These are phyloP conservation scores for Hanseniaspora thailandica DNA, from an alignment of 805 yeast species.

Conservation along the genomic window DNA sequence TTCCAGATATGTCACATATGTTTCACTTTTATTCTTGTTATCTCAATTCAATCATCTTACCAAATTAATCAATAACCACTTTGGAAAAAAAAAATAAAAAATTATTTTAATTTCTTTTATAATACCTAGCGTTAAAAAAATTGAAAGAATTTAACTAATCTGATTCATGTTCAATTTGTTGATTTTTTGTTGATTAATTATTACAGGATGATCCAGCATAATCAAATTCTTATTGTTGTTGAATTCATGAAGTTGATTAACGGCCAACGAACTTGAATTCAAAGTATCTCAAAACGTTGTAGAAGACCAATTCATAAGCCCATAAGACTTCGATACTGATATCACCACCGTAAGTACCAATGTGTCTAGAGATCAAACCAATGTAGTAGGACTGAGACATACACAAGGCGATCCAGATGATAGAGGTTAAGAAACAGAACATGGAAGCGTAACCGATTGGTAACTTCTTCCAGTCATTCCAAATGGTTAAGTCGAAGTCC, in stretches of 20 bases:
- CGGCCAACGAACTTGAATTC: constrained; percentile 56
- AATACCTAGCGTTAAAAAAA: background rate
- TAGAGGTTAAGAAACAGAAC: constrained; percentile 70
- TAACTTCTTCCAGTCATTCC: constrained; percentile 43
- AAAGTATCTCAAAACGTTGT: constrained; percentile 47
- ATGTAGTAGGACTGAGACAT: constrained; percentile 77
- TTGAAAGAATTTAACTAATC: background rate
- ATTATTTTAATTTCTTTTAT: background rate
- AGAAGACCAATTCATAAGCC: constrained; percentile 55
- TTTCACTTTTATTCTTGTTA: background rate
- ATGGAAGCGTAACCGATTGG: constrained; percentile 73
- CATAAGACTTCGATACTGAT: constrained; percentile 73
- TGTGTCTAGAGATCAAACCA: constrained; percentile 51
- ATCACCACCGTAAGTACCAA: constrained; percentile 47
- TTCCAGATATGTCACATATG: constrained; percentile 8
- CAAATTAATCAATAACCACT: background rate
- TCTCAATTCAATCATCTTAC: background rate
- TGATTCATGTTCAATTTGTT: background rate
- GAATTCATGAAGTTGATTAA: constrained; percentile 16
- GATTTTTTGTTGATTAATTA: background rate
- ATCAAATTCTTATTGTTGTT: background rate
- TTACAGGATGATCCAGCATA: background rate
- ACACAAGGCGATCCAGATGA: constrained; percentile 72
- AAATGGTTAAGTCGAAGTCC: constrained; percentile 49
- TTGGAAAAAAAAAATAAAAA: background rate